Conservation (phyloP, 202 grass and related monocot species). For the Hordeum pubiflorum region DNA sequence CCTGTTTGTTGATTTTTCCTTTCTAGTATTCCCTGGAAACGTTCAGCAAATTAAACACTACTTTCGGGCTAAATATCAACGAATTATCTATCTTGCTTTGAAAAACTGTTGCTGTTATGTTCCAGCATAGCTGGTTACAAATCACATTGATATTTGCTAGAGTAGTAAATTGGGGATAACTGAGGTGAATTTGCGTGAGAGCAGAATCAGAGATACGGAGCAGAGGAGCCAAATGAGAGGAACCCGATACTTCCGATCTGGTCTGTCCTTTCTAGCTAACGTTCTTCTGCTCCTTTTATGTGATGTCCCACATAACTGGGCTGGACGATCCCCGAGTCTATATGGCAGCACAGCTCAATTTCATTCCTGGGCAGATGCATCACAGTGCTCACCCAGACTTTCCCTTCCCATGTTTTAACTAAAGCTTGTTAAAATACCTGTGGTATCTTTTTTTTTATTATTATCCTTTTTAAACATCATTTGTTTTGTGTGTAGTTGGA, state of each 20-base stretch:
- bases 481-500: constrained; percentile 55
- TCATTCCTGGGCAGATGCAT: not conserved
- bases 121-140: not conserved
- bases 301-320: not conserved
- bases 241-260: not conserved
- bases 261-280: not conserved
- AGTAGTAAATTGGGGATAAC: not conserved
- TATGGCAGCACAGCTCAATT: not conserved
- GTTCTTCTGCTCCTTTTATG: not conserved
- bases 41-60: not conserved
- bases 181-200: not conserved
- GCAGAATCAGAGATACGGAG: not conserved
- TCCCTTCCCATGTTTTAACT: constrained; percentile 18
- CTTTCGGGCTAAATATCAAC: not conserved
- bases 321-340: not conserved
- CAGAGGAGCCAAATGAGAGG: not conserved
- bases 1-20: not conserved
- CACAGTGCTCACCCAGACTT: constrained; percentile 5
- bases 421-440: constrained; percentile 9
- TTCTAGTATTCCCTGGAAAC: not conserved
- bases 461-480: constrained; percentile 8
- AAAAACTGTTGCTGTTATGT: not conserved
- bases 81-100: not conserved
- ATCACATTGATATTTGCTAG: not conserved
- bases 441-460: not conserved